Percentiles rank a stretch among this genome's conserved stretches.
Conservation (phyloP, 495 filamentous ascomycete genomes). For the Cercophora samala region DNA sequence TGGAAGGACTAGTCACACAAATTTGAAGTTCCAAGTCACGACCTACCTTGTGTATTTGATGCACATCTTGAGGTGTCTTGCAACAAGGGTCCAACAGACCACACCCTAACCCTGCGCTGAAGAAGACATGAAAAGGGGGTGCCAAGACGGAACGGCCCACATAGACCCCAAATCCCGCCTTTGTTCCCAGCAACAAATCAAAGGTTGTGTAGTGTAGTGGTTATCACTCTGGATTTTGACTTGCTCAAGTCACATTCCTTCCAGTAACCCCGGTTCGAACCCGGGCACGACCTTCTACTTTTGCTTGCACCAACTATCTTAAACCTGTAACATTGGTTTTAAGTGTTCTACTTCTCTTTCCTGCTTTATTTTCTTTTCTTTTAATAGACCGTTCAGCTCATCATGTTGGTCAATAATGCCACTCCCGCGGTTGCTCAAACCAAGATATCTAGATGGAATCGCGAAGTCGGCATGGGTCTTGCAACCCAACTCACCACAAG, state of each 20-base stretch:
- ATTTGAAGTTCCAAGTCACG: too few species aligned
- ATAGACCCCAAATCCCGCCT: background rate
- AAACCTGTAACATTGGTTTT: too few species aligned
- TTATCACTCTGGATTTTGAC: conserved; percentile 30
- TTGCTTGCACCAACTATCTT: too few species aligned
- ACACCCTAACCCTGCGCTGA: background rate
- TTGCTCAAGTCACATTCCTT: conserved; percentile 2
- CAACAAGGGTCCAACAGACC: too few species aligned
- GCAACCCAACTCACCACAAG: background rate
- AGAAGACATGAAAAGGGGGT: background rate
- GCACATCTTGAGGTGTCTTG: too few species aligned
- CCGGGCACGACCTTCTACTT: conserved; percentile 26
- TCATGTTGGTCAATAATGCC: background rate
- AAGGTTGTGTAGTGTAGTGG: conserved; percentile 29
- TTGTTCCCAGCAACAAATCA: background rate
- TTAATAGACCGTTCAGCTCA: background rate
- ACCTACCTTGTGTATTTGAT: too few species aligned
- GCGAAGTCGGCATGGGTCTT: conserved; percentile 7
- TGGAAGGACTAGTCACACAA: background rate
- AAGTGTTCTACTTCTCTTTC: background rate
- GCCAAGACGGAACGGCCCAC: background rate
- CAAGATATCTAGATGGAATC: background rate
- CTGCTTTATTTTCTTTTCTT: background rate
- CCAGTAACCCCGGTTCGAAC: conserved; percentile 29
- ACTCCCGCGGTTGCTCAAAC: background rate